Evolutionary conservation across 192 early-diverging fungal species (phyloP), one percentile per base, ranked within the genome.

Genomic region (Coemansia sp.): DNA sequence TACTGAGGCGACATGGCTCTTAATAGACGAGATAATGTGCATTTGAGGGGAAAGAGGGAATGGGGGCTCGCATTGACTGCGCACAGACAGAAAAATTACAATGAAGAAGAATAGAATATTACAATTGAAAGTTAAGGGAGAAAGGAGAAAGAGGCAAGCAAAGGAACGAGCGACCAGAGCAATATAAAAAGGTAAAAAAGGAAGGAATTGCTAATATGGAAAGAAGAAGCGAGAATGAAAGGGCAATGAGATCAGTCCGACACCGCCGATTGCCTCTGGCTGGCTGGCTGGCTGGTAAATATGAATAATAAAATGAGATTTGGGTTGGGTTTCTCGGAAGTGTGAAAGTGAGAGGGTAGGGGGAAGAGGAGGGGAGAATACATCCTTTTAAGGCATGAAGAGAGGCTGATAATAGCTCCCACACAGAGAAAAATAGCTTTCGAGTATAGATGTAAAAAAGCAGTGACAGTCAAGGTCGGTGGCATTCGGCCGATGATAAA

Each of bases 21-120:
- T 70, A 27, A 70, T 64, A 20, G 68, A 50, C 13, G 68, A 70
- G 20, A 70, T 52, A 28, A 70, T 59, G 52, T 64, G 56, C 68
- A 70, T 70, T 13, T 54, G 52, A 25, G 52, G 52, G 17, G 29
- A 30, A 48, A 8, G 20, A 13, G 19, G 23, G 19, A 22, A 22
- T 48, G 22, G 22, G 45, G 45, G 45, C 22, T 48, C 45, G 45
- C 45, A 48, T 48, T 48, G 45, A 48, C 45, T 48, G 45, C 45
- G 20, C 45, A 25, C 45, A 48, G 45, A 48, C 45, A 25, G 10
- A 22, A 48, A 48, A 8, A 10, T 8, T 14, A 48, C 45, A 48
- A 48, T 48, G 45, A 25, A 48, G 22, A 8, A 13, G 22, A 48
- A 48, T 1, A 48, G 4, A 41, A 48, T 23, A 48, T 48, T 48